phyloP scores from a whole-genome alignment of 108 stramenopile genomes.

The Nitzschia sp. region DNA sequence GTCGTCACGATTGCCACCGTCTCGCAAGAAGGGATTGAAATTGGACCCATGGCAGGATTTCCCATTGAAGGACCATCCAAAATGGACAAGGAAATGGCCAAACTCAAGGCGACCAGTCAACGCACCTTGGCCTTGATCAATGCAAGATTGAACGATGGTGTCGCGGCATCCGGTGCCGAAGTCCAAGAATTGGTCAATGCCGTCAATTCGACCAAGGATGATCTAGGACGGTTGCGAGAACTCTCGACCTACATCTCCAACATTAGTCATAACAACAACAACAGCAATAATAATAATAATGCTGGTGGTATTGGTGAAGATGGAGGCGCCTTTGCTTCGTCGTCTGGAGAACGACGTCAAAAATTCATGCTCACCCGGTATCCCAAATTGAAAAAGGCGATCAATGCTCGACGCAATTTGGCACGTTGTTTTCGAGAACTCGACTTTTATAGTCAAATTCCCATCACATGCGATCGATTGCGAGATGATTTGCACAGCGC shows the following conservation, averaged over 20 bases:
- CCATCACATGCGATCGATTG: constrained; percentile 81
- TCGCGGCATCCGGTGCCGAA: constrained; percentile 81
- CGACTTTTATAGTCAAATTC: constrained; percentile 86
- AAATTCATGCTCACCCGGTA: constrained; percentile 73
- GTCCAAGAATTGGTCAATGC: constrained; percentile 90
- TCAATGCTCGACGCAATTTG: constrained; percentile 83
- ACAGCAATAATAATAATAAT: not conserved
- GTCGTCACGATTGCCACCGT: constrained; percentile 25
- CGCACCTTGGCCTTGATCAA: constrained; percentile 80
- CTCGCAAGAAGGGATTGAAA: constrained; percentile 64
- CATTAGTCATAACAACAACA: constrained; percentile 11
- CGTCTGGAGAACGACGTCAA: constrained; percentile 10
- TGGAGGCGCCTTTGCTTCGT: not conserved
- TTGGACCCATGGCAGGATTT: constrained; percentile 65
- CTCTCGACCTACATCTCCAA: constrained; percentile 83
- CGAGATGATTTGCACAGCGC: constrained; percentile 78
- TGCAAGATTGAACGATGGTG: constrained; percentile 85
- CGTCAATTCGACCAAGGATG: constrained; percentile 78
- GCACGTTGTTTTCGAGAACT: constrained; percentile 81
- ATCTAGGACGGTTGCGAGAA: constrained; percentile 79
- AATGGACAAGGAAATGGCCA: constrained; percentile 88
- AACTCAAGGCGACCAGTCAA: constrained; percentile 59
- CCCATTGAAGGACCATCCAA: constrained; percentile 72
- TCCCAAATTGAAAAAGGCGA: constrained; percentile 76
- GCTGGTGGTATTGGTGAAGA: not conserved